Conservation (phyloP, 1,139 yeast species). For the Wickerhamomyces sp. region DNA sequence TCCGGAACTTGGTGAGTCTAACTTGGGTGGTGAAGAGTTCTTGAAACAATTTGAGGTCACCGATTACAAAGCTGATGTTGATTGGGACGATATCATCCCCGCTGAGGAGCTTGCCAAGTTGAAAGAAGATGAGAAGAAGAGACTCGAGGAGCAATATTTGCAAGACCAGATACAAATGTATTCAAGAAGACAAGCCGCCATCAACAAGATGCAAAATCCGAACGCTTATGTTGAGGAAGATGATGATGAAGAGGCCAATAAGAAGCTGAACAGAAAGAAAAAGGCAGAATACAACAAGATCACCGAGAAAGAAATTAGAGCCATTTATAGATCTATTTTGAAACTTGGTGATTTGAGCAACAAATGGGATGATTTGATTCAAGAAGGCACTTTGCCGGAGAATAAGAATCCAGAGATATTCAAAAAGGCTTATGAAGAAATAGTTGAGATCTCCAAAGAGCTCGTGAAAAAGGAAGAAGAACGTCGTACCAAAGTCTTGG, state of each 20-base stretch:
- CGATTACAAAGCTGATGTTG: conserved; percentile 96
- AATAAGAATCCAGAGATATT: conserved; percentile 82
- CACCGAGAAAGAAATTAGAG: conserved; percentile 83
- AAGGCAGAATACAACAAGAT: conserved; percentile 44
- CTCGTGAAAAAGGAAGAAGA: conserved; percentile 64
- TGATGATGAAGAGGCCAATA: conserved; percentile 33
- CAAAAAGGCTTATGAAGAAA: conserved; percentile 69
- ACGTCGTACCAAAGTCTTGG: conserved; percentile 50
- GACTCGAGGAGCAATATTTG: conserved; percentile 79
- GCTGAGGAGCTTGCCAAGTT: conserved; percentile 85
- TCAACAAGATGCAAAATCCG: conserved; percentile 45
- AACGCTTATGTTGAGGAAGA: conserved; percentile 36
- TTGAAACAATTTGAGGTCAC: conserved; percentile 97
- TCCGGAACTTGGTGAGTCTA: conserved; percentile 94
- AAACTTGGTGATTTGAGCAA: conserved; percentile 76
- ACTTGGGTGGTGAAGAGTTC: conserved; percentile 97
- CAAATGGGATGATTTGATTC: conserved; percentile 84
- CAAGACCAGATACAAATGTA: conserved; percentile 88
- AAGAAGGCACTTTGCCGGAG: conserved; percentile 78
- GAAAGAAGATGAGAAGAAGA: conserved; percentile 86
- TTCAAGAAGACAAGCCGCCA: conserved; percentile 74
- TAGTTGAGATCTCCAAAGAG: conserved; percentile 56
- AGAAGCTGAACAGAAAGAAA: conserved; percentile 21
- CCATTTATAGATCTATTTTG: conserved; percentile 76
- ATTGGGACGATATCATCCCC: conserved; percentile 99